phyloP scores from a whole-genome alignment of 768 basidiomycete genomes.

The Termitomyces sp. region DNA sequence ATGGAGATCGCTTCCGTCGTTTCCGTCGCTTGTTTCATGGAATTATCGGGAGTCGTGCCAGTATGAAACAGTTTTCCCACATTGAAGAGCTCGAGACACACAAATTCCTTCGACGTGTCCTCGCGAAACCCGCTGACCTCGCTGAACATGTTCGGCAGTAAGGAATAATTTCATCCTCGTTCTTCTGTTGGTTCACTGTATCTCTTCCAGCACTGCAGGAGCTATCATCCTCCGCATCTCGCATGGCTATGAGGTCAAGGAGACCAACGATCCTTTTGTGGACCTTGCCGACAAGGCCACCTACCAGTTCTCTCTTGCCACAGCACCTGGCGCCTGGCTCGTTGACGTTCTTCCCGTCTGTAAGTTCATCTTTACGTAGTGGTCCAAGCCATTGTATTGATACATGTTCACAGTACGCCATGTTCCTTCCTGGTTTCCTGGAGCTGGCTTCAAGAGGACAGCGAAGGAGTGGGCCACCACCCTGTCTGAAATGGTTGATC shows the following conservation, averaged over 20 bases:
- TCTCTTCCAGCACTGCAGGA: constrained; percentile 36
- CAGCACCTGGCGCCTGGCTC: constrained; percentile 44
- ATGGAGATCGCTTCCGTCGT: constrained; percentile 49
- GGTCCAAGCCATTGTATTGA: neutral
- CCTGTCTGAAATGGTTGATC: constrained; percentile 48
- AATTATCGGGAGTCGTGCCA: constrained; percentile 37
- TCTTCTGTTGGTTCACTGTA: neutral
- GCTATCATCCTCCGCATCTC: constrained; percentile 47
- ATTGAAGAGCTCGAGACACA: constrained; percentile 41
- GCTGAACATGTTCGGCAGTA: constrained; percentile 43
- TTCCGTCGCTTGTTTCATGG: constrained; percentile 48
- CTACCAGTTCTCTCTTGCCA: constrained; percentile 47
- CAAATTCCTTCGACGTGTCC: constrained; percentile 40
- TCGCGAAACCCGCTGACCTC: constrained; percentile 42
- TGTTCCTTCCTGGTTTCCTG: constrained; percentile 60
- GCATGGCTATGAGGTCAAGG: constrained; percentile 48
- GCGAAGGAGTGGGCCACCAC: constrained; percentile 50
- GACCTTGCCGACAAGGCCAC: constrained; percentile 48
- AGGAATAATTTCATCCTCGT: constrained; percentile 10
- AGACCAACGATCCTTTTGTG: constrained; percentile 45
- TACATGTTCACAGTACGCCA: constrained; percentile 37
- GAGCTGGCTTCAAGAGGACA: constrained; percentile 48
- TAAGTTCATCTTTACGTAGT: constrained; percentile 18
- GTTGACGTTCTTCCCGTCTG: constrained; percentile 47
- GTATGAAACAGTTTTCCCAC: constrained; percentile 36